Base-by-base conservation (phyloP, 2,329 filamentous ascomycete genomes). In the Sarocladiaceae sp. region DNA sequence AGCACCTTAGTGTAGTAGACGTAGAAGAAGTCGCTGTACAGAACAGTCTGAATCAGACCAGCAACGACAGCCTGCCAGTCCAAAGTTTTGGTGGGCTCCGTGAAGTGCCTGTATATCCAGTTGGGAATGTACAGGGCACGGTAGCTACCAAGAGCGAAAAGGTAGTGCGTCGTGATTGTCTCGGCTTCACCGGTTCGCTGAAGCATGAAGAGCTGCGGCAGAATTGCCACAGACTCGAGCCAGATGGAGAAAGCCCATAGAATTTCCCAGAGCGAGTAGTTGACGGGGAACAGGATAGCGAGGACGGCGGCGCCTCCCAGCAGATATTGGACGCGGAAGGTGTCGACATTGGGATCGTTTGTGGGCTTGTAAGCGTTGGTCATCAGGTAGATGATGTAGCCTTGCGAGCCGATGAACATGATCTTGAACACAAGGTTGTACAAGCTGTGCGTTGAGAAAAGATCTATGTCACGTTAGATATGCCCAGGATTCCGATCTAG, bases 11-110 rank as follows among this genome's bases (percentile, higher is more conserved):
- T 95, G 70, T 96, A 98, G 73, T 98, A 98, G 59, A 98, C 91
- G 76, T 90, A 98, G 78, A 98, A 98, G 73, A 98, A 98, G 70
- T 98, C 93, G 51, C 88, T 95, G 72, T 98, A 98, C 47, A 98
- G 74, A 40, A 98, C 69, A 1, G 93, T 98, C 74, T 98, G 93
- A 51, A 97, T 70, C 45, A 97, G 76, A 11, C 93, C 93, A 3
- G 94, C 93, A 50, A 93, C 61, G 43, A 96, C 84, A 16, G 90
- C 85, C 54, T 96, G 94, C 51, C 83, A 86, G 62, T 97, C 90
- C 55, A 84, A 63, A 64, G 76, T 85, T 63, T 88, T 83, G 42
- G 78, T 72, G 35, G 67, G 61, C 64, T 95, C 89, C 43, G 78
- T 76, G 55, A 86, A 78, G 68, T 91, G 97, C 45, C 93, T 77